A percentile compares a stretch with the other conserved stretches of the same genome.
Conservation (phyloP, 768 basidiomycete genomes). For the Lactifluus pinguis region DNA sequence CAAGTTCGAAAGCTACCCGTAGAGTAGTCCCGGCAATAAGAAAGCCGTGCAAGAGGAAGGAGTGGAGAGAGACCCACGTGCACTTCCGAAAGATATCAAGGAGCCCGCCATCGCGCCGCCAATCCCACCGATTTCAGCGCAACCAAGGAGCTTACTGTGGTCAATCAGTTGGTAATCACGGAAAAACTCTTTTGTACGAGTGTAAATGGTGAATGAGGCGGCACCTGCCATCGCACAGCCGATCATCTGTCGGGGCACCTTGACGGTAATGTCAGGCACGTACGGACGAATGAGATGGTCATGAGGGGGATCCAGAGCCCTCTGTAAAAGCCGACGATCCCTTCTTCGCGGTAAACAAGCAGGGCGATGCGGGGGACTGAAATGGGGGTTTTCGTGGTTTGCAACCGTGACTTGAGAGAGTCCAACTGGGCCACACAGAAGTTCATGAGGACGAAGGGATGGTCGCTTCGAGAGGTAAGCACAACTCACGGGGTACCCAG, state of each 20-base stretch:
- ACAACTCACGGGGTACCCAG: slow-evolving; percentile 68
- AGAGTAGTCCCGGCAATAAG: slow-evolving; percentile 14
- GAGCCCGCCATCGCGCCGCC: slow-evolving; percentile 83
- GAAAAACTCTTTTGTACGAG: slow-evolving; percentile 69
- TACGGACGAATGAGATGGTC: slow-evolving; percentile 94
- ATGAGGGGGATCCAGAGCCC: slow-evolving; percentile 88
- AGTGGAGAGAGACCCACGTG: slow-evolving; percentile 51
- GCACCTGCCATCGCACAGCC: slow-evolving; percentile 45
- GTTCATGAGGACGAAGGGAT: not conserved
- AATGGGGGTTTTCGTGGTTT: slow-evolving; percentile 70
- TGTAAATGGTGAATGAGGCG: slow-evolving; percentile 87
- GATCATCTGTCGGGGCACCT: slow-evolving; percentile 4
- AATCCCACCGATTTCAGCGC: slow-evolving; percentile 67
- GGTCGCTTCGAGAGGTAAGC: not conserved
- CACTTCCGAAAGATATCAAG: slow-evolving; percentile 80
- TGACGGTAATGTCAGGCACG: slow-evolving; percentile 30
- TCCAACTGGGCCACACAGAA: slow-evolving; percentile 55
- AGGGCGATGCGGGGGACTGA: slow-evolving; percentile 64
- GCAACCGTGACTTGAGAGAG: slow-evolving; percentile 87
- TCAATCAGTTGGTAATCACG: slow-evolving; percentile 48
- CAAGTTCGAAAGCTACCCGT: slow-evolving; percentile 75
- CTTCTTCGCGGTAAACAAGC: slow-evolving; percentile 74
- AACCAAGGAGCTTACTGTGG: slow-evolving; percentile 54
- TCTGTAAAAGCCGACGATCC: slow-evolving; percentile 84
- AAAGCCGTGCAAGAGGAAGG: not conserved